Base-by-base conservation (phyloP, 106 monocot genomes). In the Phalaenopsis aphrodite region DNA sequence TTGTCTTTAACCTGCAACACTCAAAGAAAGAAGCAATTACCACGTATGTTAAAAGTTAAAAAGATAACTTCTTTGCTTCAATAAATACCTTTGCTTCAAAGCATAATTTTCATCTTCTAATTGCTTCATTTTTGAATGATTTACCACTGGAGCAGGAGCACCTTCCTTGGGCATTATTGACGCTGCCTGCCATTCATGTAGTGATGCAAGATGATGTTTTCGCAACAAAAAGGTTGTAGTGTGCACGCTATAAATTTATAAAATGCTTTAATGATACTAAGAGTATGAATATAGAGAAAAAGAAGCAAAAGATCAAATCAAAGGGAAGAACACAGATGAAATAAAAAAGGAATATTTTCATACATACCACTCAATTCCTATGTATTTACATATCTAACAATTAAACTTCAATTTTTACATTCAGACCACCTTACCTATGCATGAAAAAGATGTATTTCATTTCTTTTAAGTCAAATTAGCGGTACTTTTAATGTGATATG, bases 71-170 rank as follows among this genome's bases (percentile, higher is more conserved):
- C 52, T 52, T 56, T 19, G 3, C 61, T 18, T 61, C 61, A 61
- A 6, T n/a, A 61, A 61, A 57, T 38, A 92, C 92, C 84, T 92
- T 55, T 82, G 65, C 78, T 86, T 85, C 46, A 92, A 77, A 47
- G 42, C 71, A 46, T 75, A 24, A 79, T 92, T 89, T 82, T 89
- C 89, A 78, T 84, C 85, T 47, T 77, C 87, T 36, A 89, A 76
- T 24, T 84, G 76, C 48, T 87, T 56, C 66, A 87, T 84, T 55
- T 42, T 80, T 11, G 21, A 17, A 21, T 75, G 37, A 42, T 56
- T 37, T 18, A 82, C 86, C 48, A 57, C 77, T 38, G 9, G 11
- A 24, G 3, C 47, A 11, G 42, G 37, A 0, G 23, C 79, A 45
- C 78, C 81, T 79, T 67, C 82, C 73, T 78, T 73, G 9, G 15